A percentile compares a stretch with the other conserved stretches of the same genome.
These are phyloP conservation scores for Stereocaulon alpinum DNA, from an alignment of 495 filamentous ascomycete genomes.

Conservation along the genomic window DNA sequence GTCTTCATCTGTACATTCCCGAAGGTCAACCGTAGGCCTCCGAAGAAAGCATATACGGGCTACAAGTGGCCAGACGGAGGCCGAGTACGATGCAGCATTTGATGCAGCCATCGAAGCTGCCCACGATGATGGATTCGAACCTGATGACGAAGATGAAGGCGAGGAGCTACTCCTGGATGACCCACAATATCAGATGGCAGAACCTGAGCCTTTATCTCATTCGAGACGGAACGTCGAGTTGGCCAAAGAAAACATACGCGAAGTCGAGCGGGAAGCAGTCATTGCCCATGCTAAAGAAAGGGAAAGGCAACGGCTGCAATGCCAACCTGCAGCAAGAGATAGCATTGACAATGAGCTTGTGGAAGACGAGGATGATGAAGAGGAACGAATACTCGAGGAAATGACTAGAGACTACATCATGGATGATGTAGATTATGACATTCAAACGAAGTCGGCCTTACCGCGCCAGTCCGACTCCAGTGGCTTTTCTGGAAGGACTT, in stretches of 20 bases:
- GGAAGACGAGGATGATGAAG: constrained; percentile 77
- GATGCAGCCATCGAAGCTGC: constrained; percentile 95
- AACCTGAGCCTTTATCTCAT: constrained; percentile 41
- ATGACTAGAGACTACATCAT: constrained; percentile 82
- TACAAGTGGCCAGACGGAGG: constrained; percentile 67
- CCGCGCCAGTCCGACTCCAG: constrained; percentile 87
- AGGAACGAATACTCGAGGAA: constrained; percentile 84
- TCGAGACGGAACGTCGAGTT: constrained; percentile 61
- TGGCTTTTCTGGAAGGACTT: constrained; percentile 70
- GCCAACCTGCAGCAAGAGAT: constrained; percentile 24
- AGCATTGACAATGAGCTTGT: constrained; percentile 38
- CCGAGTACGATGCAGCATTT: constrained; percentile 88
- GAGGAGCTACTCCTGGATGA: constrained; percentile 29
- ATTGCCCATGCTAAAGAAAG: constrained; percentile 35
- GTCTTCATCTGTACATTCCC: constrained; percentile 69
- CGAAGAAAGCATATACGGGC: constrained; percentile 55
- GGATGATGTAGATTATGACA: constrained; percentile 75
- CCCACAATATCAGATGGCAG: constrained; percentile 20
- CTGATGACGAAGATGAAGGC: constrained; percentile 43
- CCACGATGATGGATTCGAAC: constrained; percentile 86
- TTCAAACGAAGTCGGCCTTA: constrained; percentile 61
- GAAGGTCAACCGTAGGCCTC: constrained; percentile 58
- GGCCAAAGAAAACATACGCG: constrained; percentile 66
- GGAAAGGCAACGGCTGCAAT: constrained; percentile 29
- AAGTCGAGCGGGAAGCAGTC: constrained; percentile 66